These are phyloP conservation scores for Alternaria gansuensis DNA, from an alignment of 2,329 filamentous ascomycete species.

Conservation along the genomic window DNA sequence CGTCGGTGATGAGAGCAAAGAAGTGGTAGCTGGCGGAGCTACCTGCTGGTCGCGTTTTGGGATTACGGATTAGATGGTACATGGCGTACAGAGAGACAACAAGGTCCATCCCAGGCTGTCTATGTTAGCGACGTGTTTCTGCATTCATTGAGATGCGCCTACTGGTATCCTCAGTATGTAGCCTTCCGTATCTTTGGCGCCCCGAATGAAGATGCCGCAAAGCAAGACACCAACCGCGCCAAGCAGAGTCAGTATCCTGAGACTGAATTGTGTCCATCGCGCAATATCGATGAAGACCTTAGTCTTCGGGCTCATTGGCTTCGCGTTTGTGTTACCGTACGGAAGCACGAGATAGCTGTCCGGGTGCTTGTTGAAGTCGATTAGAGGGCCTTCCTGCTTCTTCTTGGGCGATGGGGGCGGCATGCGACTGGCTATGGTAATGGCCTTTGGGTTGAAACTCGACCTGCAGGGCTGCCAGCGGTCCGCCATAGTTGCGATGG, in stretches of 20 bases:
- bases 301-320: conserved; percentile 72
- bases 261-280: conserved; percentile 72
- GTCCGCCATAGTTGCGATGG: conserved; percentile 48
- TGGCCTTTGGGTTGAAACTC: conserved; percentile 85
- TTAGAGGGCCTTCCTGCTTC: conserved; percentile 76
- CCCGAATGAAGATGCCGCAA: conserved; percentile 78
- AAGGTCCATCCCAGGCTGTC: conserved; percentile 77
- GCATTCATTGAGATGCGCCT: conserved; percentile 50
- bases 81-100: conserved; percentile 78
- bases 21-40: conserved; percentile 90
- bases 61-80: conserved; percentile 78
- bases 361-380: conserved; percentile 86
- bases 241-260: conserved; percentile 73
- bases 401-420: conserved; percentile 66
- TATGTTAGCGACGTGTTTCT: conserved; percentile 25
- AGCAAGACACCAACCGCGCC: conserved; percentile 76
- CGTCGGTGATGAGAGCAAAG: conserved; percentile 79
- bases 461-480: conserved; percentile 71
- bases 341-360: conserved; percentile 75
- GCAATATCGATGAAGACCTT: conserved; percentile 76
- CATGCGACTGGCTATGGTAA: conserved; percentile 80
- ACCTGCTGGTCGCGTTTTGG: conserved; percentile 74
- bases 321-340: conserved; percentile 68
- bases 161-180: conserved; percentile 83
- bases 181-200: conserved; percentile 68